These are phyloP conservation scores for Aspergillus sp. DNA, from an alignment of 2,329 filamentous ascomycete species.

Conservation along the genomic window DNA sequence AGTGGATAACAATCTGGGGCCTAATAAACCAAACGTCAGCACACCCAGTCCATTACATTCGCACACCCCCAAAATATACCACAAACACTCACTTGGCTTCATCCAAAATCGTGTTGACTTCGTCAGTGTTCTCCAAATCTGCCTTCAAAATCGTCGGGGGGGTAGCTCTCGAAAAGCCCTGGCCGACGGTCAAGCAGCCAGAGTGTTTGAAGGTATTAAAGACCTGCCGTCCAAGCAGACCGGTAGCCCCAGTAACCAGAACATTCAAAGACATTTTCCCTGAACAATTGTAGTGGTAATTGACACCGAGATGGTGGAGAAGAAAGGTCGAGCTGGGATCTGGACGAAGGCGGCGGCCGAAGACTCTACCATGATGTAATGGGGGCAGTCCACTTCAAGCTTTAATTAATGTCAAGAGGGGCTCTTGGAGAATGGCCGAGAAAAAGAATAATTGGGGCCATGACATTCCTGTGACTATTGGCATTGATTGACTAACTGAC, in stretches of 20 bases:
- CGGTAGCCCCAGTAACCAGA: conserved; percentile 76
- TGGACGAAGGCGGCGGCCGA: conserved; percentile 4
- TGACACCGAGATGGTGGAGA: background rate
- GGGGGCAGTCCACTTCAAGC: background rate
- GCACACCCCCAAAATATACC: no score
- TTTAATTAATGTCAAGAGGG: background rate
- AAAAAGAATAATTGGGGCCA: no score
- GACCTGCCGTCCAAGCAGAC: conserved; percentile 73
- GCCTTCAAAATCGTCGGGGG: conserved; percentile 58
- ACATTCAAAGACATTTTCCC: conserved; percentile 44
- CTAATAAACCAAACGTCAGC: conserved; percentile 33
- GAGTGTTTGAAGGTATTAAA: conserved; percentile 58
- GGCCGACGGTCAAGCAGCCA: conserved; percentile 63
- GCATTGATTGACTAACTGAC: no score
- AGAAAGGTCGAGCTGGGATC: background rate
- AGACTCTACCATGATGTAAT: conserved; percentile 10
- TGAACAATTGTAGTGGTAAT: background rate
- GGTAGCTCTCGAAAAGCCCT: conserved; percentile 65
- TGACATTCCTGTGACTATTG: no score
- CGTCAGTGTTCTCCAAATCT: conserved; percentile 40
- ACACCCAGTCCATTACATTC: background rate
- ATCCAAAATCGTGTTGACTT: conserved; percentile 42
- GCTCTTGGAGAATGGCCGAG: no score
- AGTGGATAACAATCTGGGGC: conserved; percentile 72
- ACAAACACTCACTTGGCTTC: conserved; percentile 42